These are phyloP conservation scores for Ulota crispa DNA, from an alignment of 225 moss, liverwort and hornwort genomes.

Conservation along the genomic window DNA sequence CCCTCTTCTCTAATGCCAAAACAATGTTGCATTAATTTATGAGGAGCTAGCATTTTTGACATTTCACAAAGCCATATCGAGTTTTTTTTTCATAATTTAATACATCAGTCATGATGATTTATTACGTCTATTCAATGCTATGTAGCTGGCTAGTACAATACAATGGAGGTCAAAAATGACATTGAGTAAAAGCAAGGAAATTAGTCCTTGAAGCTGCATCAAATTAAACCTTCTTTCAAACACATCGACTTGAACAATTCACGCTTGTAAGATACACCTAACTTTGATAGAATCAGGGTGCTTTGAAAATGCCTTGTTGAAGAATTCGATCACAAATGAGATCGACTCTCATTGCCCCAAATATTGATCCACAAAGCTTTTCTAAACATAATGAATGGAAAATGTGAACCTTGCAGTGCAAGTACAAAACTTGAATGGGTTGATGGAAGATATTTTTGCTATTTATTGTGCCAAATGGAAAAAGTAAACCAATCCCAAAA, in stretches of 20 bases:
- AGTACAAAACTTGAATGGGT: neutral
- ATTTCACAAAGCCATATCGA: neutral
- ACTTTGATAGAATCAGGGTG: neutral
- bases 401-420: neutral
- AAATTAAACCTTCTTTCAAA: neutral
- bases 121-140: neutral
- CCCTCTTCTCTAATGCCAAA: neutral
- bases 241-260: neutral
- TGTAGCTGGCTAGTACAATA: neutral
- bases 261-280: neutral
- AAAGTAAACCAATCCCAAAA: no score
- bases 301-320: neutral
- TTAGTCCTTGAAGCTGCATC: neutral
- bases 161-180: neutral
- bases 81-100: neutral
- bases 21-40: neutral
- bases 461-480: no score
- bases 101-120: neutral
- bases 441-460: no score
- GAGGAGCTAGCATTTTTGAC: neutral
- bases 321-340: neutral
- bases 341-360: slow-evolving; percentile 49
- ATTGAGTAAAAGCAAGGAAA: neutral
- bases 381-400: slow-evolving; percentile 28
- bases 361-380: slow-evolving; percentile 74